Evolutionary conservation across 129 eudicot genomes (phyloP).

Genomic region (Erigeron canadensis): DNA sequence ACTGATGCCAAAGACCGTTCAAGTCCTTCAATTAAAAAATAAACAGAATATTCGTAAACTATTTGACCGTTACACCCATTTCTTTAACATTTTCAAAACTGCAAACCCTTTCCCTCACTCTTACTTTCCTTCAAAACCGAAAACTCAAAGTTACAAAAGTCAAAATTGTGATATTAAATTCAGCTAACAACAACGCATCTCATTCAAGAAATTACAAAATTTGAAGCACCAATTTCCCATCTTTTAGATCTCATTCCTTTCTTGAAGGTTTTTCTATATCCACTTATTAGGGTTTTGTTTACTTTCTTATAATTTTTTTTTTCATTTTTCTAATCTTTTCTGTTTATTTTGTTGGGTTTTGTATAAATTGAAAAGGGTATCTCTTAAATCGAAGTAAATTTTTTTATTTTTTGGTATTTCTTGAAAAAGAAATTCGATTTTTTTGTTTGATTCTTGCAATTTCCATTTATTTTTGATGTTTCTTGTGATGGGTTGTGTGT

Average conservation of each 20-base stretch:
- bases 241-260: constrained; percentile 21
- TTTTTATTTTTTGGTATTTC: constrained; percentile 3
- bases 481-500: constrained; percentile 25
- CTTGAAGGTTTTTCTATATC: constrained; percentile 23
- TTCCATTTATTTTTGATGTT: constrained; percentile 17
- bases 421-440: background rate
- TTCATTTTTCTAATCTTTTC: constrained; percentile 5
- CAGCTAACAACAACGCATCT: constrained; percentile 13
- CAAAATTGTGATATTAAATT: constrained; percentile 7
- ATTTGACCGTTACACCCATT: constrained; percentile 40
- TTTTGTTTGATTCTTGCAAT: constrained; percentile 5
- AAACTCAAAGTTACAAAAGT: background rate
- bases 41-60: constrained; percentile 13
- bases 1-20: background rate
- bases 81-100: constrained; percentile 20
- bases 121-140: constrained; percentile 27
- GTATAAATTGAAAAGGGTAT: constrained; percentile 43
- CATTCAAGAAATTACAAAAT: constrained; percentile 13
- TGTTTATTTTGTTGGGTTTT: constrained; percentile 21
- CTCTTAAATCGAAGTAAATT: constrained; percentile 25
- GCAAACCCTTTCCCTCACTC: constrained; percentile 35
- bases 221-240: constrained; percentile 1
- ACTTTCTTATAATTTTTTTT: constrained; percentile 4
- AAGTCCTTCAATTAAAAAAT: background rate
- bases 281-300: constrained; percentile 27